phyloP scores from a whole-genome alignment of 108 stramenopile genomes.

The Seminavis robusta region DNA sequence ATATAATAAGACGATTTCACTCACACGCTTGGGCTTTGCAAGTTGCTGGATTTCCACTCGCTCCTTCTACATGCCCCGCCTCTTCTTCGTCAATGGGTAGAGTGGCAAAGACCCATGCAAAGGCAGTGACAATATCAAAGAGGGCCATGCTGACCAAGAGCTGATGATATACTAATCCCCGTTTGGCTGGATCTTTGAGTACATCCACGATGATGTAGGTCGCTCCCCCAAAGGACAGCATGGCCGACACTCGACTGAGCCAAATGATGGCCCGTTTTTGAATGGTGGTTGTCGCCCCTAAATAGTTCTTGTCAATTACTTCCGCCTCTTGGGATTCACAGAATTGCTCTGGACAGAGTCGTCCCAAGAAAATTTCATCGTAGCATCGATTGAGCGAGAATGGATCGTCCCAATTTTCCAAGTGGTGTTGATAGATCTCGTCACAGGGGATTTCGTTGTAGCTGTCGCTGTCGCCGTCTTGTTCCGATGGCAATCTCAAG shows the following conservation, averaged over 20 bases:
- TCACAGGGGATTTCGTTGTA: no score
- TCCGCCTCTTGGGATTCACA: no score
- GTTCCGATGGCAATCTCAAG: no score
- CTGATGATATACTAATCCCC: neutral
- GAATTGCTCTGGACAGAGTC: no score
- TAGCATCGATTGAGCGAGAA: no score
- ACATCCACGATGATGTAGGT: neutral
- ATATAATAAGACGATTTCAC: no score
- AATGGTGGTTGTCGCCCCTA: neutral
- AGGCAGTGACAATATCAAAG: neutral
- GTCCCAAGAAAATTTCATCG: no score
- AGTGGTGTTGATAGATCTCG: no score
- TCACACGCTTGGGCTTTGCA: constrained; percentile 63
- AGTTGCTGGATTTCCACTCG: constrained; percentile 30
- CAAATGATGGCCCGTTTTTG: neutral
- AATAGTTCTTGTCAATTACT: no score
- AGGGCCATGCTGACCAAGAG: neutral
- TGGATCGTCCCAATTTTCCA: no score
- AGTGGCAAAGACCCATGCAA: constrained; percentile 5
- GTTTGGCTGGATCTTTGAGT: neutral
- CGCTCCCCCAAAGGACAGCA: neutral
- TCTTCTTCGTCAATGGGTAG: neutral
- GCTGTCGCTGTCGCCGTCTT: no score
- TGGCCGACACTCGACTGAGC: neutral
- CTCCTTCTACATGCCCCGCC: constrained; percentile 21